These are phyloP conservation scores for Botrytis hyacinthi DNA, from an alignment of 2,329 filamentous ascomycete genomes.

Conservation along the genomic window DNA sequence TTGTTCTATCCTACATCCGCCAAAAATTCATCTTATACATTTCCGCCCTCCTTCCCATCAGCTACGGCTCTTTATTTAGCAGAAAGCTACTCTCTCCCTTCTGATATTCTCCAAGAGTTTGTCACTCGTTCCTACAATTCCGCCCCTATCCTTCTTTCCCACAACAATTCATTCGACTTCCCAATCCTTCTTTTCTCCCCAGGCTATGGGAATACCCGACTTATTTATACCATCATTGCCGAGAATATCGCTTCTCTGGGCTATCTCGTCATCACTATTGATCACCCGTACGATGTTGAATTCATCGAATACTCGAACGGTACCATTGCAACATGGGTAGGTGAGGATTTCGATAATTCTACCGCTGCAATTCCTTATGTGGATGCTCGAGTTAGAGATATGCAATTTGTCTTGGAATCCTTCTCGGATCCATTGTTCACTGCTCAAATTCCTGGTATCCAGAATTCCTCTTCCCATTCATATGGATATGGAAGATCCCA, in stretches of 20 bases:
- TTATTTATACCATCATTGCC: conserved; percentile 38
- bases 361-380: conserved; percentile 24
- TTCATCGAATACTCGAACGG: conserved; percentile 40
- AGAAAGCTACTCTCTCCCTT: conserved; percentile 9
- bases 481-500: background rate
- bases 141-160: conserved; percentile 3
- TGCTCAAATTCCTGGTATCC: conserved; percentile 1
- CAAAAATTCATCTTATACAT: background rate
- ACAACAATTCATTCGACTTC: conserved; percentile 12
- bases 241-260: conserved; percentile 40
- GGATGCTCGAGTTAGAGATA: conserved; percentile 28
- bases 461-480: background rate
- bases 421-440: conserved; percentile 19
- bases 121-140: conserved; percentile 8
- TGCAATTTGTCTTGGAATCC: conserved; percentile 33
- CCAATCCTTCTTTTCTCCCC: conserved; percentile 41
- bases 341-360: conserved; percentile 24
- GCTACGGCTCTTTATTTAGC: conserved; percentile 13
- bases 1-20: conserved; percentile 20
- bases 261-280: conserved; percentile 40
- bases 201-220: conserved; percentile 34
- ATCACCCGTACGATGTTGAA: conserved; percentile 41
- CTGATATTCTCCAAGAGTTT: background rate
- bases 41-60: conserved; percentile 3
- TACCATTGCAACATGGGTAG: conserved; percentile 20